Evolutionary conservation across 306 rosid genomes (phyloP), one percentile per base, ranked within the genome.

Genomic region (Crotalaria pallida): DNA sequence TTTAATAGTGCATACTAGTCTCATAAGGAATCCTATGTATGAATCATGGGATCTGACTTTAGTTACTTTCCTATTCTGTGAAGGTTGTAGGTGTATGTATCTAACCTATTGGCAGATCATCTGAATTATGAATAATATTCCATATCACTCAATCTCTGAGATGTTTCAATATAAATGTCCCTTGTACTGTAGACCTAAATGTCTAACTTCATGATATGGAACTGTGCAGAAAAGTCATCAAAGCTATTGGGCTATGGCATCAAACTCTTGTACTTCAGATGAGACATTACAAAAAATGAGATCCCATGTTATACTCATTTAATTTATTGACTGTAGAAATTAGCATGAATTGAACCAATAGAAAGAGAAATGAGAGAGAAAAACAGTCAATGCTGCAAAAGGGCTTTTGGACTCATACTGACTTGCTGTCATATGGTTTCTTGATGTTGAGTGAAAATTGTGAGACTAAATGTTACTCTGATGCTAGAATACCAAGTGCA

Each of bases 111-210:
- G 6, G 49, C n/a, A 18, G 13, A 13, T n/a, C 16, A 44, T 44
- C 49, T 13, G 16, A 13, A 44, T 44, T 44, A 44, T 13, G 49
- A 44, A 44, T 4, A 44, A 44, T 44, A 44, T 44, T 44, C 17
- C 49, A 13, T 44, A 5, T 44, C n/a, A 0, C n/a, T 44, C 8
- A 0, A 13, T 13, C 8, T 44, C 1, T 44, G 5, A 44, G 17
- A 43, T 43, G 49, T 48, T 68, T 40, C 71, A 49, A 38, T 47
- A 47, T 18, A 66, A 45, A 31, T 29, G 34, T 1, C 33, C 33
- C 26, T 64, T 26, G 48, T 24, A 49, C 80, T 85, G 60, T 31
- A 38, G 64, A 50, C 26, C 58, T 62, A n/a, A 11, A 11, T 47
- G 23, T 24, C 7, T 21, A 19, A 48, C 17, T 72, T 63, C 36